phyloP scores from a whole-genome alignment of 345 rosid genomes.

The Carallia brachiata region DNA sequence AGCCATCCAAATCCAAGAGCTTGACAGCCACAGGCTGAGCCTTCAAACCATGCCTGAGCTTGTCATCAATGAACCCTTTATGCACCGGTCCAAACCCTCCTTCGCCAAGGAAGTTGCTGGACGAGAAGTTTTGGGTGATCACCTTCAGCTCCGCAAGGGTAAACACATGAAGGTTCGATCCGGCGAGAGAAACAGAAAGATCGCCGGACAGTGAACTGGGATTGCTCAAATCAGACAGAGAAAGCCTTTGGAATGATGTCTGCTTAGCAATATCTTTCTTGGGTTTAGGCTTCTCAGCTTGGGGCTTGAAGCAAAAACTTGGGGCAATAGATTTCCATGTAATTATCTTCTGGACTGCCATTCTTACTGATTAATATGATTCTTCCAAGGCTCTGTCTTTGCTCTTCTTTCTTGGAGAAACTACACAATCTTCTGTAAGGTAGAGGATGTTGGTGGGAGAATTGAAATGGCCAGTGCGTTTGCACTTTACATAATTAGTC shows the following conservation, averaged over 20 bases:
- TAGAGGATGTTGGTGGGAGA: neutral
- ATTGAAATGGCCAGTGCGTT: too few species aligned
- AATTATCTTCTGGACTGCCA: slow-evolving; percentile 43
- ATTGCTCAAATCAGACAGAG: slow-evolving; percentile 64
- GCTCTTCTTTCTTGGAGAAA: neutral
- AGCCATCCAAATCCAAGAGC: slow-evolving; percentile 70
- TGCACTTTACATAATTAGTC: too few species aligned
- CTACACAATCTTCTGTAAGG: neutral
- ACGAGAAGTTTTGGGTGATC: slow-evolving; percentile 71
- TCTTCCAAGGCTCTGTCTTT: neutral
- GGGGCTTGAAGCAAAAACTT: slow-evolving; percentile 44
- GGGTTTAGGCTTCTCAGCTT: slow-evolving; percentile 18
- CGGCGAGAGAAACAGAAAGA: slow-evolving; percentile 72
- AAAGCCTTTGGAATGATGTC: slow-evolving; percentile 54
- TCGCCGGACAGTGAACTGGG: slow-evolving; percentile 66
- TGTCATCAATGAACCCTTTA: slow-evolving; percentile 84
- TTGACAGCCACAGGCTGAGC: slow-evolving; percentile 93
- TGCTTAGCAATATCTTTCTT: slow-evolving; percentile 46
- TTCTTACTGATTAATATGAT: slow-evolving; percentile 10
- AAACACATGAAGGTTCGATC: slow-evolving; percentile 71
- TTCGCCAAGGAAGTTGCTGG: slow-evolving; percentile 69
- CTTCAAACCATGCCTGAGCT: slow-evolving; percentile 72
- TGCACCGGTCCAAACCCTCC: slow-evolving; percentile 95
- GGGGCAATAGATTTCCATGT: slow-evolving; percentile 53
- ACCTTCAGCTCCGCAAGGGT: slow-evolving; percentile 68